phyloP scores from a whole-genome alignment of 164 flowering plant genomes.

The Euptelea pleiosperma region DNA sequence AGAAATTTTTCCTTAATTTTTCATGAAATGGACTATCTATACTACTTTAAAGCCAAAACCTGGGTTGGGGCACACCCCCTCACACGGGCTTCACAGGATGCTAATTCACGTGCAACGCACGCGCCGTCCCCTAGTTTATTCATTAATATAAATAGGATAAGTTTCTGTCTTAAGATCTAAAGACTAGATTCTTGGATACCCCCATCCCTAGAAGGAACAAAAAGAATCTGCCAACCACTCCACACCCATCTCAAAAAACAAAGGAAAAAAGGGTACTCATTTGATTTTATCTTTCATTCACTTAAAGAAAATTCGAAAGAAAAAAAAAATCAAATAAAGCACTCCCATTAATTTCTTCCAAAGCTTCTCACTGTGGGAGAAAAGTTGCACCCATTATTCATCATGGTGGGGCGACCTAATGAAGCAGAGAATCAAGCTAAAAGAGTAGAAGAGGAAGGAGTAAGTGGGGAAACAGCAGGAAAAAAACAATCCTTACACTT shows the following conservation, averaged over 20 bases:
- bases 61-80: too few species aligned
- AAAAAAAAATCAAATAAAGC: slow-evolving; percentile 28
- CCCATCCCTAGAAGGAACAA: slow-evolving; percentile 55
- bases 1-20: not conserved
- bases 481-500: slow-evolving; percentile 53
- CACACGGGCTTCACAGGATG: too few species aligned
- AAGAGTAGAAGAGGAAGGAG: slow-evolving; percentile 27
- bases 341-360: slow-evolving; percentile 30
- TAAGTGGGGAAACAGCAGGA: slow-evolving; percentile 38
- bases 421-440: slow-evolving; percentile 60
- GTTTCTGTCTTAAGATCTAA: slow-evolving; percentile 49
- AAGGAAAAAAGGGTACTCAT: slow-evolving; percentile 21
- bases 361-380: slow-evolving; percentile 31
- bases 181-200: slow-evolving; percentile 85
- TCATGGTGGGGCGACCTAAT: slow-evolving; percentile 60
- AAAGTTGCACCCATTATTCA: slow-evolving; percentile 60
- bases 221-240: slow-evolving; percentile 66
- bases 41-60: too few species aligned
- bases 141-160: slow-evolving; percentile 14
- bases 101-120: too few species aligned
- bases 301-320: slow-evolving; percentile 25
- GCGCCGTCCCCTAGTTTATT: too few species aligned
- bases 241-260: slow-evolving; percentile 30
- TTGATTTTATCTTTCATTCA: slow-evolving; percentile 40
- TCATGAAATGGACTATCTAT: slow-evolving; percentile 11